Conservation (phyloP, 129 eudicot genomes). For the Solidago caesia region DNA sequence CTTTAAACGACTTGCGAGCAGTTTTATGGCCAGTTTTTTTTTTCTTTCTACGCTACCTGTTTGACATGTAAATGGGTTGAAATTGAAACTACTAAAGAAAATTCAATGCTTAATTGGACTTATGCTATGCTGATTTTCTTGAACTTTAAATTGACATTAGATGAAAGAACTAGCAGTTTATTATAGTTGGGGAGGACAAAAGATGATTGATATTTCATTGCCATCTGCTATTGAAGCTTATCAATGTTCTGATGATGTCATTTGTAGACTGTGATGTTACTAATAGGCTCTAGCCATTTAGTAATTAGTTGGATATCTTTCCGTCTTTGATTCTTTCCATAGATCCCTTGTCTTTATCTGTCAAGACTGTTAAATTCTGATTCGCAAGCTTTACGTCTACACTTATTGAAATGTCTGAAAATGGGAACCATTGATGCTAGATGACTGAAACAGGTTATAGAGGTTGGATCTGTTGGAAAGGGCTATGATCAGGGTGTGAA, state of each 20-base stretch:
- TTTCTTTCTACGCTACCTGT: not conserved
- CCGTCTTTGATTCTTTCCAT: not conserved
- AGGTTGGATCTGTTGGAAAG: slow-evolving; percentile 96
- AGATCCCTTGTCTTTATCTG: slow-evolving; percentile 1
- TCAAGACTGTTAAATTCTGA: slow-evolving; percentile 2
- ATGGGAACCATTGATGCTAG: slow-evolving; percentile 12
- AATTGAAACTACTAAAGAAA: not conserved
- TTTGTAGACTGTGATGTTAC: slow-evolving; percentile 4
- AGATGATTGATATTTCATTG: not conserved
- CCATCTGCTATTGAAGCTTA: not conserved
- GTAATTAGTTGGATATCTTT: not conserved
- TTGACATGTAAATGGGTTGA: slow-evolving; percentile 3
- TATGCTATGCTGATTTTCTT: slow-evolving; percentile 18
- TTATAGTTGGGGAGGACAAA: slow-evolving; percentile 10
- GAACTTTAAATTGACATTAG: not conserved
- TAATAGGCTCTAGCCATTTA: not conserved
- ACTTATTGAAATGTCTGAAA: slow-evolving; percentile 4
- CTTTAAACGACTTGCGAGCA: not conserved
- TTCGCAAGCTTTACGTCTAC: not conserved
- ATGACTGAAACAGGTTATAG: slow-evolving; percentile 64
- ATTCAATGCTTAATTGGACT: slow-evolving; percentile 11
- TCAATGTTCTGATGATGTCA: slow-evolving; percentile 6
- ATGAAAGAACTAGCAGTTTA: slow-evolving; percentile 2
- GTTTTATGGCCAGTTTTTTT: not conserved
- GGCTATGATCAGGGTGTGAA: slow-evolving; percentile 57